These are phyloP conservation scores for Corymbia maculata DNA, from an alignment of 345 rosid species.

Conservation along the genomic window DNA sequence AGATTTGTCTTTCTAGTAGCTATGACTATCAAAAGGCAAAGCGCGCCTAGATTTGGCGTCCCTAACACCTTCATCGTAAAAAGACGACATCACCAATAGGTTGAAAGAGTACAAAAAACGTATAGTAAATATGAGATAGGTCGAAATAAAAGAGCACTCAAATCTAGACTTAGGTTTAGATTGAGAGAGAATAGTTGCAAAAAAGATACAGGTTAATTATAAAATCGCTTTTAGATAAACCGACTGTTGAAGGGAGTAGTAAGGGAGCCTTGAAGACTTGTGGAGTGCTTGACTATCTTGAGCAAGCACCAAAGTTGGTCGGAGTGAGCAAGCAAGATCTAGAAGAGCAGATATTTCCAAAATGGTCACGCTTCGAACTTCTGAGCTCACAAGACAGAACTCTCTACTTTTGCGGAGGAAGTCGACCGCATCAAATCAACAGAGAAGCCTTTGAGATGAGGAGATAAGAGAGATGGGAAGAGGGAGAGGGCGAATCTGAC, in stretches of 20 bases:
- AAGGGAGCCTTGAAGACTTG: not conserved
- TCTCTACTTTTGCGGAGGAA: not conserved
- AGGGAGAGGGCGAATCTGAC: not conserved
- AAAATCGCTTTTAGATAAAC: not conserved
- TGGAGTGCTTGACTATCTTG: not conserved
- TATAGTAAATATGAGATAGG: not conserved
- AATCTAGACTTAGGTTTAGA: not conserved
- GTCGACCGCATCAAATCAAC: not conserved
- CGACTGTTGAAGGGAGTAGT: not conserved
- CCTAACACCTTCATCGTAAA: not conserved
- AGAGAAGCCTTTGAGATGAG: not conserved
- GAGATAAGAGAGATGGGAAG: not conserved
- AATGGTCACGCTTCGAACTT: not conserved
- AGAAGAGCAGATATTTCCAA: not conserved
- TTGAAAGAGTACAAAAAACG: not conserved
- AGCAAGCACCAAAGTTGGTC: not conserved
- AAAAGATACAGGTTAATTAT: not conserved
- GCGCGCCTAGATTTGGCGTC: fast-evolving
- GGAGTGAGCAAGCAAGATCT: not conserved
- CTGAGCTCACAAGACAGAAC: not conserved
- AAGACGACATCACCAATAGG: not conserved
- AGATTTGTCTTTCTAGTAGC: no score
- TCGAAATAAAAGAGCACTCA: not conserved
- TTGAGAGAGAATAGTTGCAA: not conserved
- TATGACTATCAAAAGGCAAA: not conserved